Conservation (phyloP, 345 rosid genomes). For the Combretum micranthum region DNA sequence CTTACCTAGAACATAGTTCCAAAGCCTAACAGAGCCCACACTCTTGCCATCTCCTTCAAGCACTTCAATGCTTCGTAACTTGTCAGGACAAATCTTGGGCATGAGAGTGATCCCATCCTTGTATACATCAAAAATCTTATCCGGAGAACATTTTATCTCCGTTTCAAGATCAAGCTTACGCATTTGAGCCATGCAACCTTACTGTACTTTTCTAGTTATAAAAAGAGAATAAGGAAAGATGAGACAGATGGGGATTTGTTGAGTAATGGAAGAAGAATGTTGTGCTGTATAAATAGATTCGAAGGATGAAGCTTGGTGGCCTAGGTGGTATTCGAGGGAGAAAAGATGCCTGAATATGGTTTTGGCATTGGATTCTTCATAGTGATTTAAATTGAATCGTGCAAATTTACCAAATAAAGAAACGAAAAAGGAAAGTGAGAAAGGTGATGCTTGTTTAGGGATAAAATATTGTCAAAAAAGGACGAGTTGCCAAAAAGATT, state of each 20-base stretch:
- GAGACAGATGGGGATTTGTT: neutral
- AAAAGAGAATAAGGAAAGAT: neutral
- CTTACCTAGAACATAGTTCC: conserved; percentile 19
- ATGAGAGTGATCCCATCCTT: conserved; percentile 11
- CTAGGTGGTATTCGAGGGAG: too few relatives aligned
- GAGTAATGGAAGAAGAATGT: too few relatives aligned
- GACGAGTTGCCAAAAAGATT: too few relatives aligned
- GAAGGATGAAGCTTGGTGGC: too few relatives aligned
- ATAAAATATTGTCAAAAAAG: too few relatives aligned
- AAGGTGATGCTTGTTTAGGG: too few relatives aligned
- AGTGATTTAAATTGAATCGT: too few relatives aligned
- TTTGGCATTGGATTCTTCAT: too few relatives aligned
- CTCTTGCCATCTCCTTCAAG: conserved; percentile 22
- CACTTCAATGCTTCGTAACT: conserved; percentile 13
- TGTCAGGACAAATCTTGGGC: conserved; percentile 15
- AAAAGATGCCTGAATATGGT: too few relatives aligned
- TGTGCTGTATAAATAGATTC: too few relatives aligned
- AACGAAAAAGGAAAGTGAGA: too few relatives aligned
- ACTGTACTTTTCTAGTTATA: neutral
- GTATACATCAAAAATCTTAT: conserved; percentile 13
- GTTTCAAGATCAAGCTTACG: conserved; percentile 10
- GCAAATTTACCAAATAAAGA: too few relatives aligned
- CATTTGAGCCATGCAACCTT: conserved; percentile 13
- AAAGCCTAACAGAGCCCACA: conserved; percentile 18
- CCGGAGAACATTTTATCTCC: conserved; percentile 21